Evolutionary conservation across 2,329 filamentous ascomycete species (phyloP).

Genomic region (Podosphaera aphanis): DNA sequence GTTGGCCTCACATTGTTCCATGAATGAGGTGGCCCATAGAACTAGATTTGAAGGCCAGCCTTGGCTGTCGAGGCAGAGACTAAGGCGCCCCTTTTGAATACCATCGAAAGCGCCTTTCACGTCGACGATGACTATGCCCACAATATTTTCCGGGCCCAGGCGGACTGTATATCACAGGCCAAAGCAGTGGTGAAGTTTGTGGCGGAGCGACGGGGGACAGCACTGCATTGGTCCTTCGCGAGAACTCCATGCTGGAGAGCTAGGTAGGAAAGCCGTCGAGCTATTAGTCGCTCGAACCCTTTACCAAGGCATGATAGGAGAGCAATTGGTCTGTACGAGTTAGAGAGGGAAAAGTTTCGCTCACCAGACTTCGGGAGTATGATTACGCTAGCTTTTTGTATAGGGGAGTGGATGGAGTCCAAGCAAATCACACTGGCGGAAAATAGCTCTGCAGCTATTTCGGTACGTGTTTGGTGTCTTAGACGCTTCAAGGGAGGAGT

Average conservation of each 20-base stretch:
- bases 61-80: not conserved
- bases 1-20: not conserved
- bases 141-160: not conserved
- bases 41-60: not conserved
- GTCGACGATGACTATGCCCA: no score
- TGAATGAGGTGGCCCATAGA: not conserved
- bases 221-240: not conserved
- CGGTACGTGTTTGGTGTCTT: no score
- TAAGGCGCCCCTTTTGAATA: no score
- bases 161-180: not conserved
- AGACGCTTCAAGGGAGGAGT: no score
- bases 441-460: no score
- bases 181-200: not conserved
- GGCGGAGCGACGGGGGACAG: no score
- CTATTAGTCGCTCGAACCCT: not conserved
- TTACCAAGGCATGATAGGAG: not conserved
- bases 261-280: not conserved
- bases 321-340: not conserved
- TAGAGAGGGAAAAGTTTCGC: not conserved
- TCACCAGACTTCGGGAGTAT: not conserved
- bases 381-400: not conserved
- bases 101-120: no score
- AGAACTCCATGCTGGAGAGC: not conserved
- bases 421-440: not conserved
- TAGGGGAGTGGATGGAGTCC: not conserved